These are phyloP conservation scores for Heterobasidion parviporum DNA, from an alignment of 1,284 basidiomycete genomes.

Conservation along the genomic window DNA sequence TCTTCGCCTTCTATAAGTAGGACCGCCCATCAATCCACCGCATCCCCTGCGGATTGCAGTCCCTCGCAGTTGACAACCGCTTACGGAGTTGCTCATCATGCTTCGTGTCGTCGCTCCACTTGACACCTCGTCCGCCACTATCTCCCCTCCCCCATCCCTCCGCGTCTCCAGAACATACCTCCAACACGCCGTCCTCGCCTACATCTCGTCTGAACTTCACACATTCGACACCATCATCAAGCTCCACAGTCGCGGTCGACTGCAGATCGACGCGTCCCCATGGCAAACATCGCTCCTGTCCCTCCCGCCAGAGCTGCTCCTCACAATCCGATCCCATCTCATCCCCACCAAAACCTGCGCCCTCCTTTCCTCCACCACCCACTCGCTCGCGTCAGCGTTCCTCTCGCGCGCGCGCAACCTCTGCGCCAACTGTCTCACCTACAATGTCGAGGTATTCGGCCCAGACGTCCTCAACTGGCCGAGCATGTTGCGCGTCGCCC, in stretches of 20 bases:
- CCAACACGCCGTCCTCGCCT: slow-evolving; percentile 44
- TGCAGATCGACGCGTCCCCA: slow-evolving; percentile 13
- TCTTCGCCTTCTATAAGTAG: neutral
- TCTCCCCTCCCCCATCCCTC: slow-evolving; percentile 1
- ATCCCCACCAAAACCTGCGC: slow-evolving; percentile 26
- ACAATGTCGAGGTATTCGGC: slow-evolving; percentile 40
- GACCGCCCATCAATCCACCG: no score
- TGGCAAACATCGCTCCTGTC: slow-evolving; percentile 15
- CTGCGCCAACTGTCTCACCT: slow-evolving; percentile 36
- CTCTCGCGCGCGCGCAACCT: slow-evolving; percentile 23
- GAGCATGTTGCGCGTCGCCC: neutral
- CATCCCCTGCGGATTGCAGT: neutral
- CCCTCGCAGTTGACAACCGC: neutral
- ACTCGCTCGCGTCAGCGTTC: slow-evolving; percentile 34
- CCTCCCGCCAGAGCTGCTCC: slow-evolving; percentile 42
- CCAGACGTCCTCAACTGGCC: slow-evolving; percentile 38
- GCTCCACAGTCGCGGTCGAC: slow-evolving; percentile 5
- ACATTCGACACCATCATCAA: slow-evolving; percentile 29
- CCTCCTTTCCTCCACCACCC: slow-evolving; percentile 25
- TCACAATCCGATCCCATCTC: slow-evolving; percentile 32
- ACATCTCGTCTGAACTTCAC: slow-evolving; percentile 33
- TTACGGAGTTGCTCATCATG: neutral
- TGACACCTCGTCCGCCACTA: neutral
- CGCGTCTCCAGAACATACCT: slow-evolving; percentile 24
- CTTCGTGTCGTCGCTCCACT: neutral